Evolutionary conservation across 805 yeast genomes (phyloP).

Genomic region (Pichia rugopelliculosa): DNA sequence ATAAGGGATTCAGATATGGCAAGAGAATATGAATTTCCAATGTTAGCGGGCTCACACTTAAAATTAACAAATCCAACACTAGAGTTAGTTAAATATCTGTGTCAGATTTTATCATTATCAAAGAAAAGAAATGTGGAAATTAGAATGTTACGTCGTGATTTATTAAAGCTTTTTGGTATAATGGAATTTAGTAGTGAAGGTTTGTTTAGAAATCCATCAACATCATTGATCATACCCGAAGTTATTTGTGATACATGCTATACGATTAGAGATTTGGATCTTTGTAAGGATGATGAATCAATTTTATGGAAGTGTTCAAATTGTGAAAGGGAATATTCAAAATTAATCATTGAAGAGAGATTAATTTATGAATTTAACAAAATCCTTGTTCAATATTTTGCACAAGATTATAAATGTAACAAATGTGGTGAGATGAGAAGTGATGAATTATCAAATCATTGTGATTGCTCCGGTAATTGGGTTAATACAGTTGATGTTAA

Average conservation of each 20-base stretch:
- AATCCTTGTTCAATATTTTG: slow-evolving; percentile 49
- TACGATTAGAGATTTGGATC: slow-evolving; percentile 65
- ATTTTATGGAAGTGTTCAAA: slow-evolving; percentile 54
- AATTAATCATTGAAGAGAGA: slow-evolving; percentile 69
- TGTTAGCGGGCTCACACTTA: slow-evolving; percentile 65
- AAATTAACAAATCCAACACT: slow-evolving; percentile 61
- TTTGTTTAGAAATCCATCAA: slow-evolving; percentile 65
- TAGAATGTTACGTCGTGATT: slow-evolving; percentile 63
- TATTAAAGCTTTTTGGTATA: slow-evolving; percentile 66
- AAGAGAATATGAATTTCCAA: slow-evolving; percentile 65
- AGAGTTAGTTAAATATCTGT: slow-evolving; percentile 68
- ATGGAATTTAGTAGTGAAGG: slow-evolving; percentile 80
- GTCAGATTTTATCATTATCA: slow-evolving; percentile 67
- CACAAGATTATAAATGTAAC: slow-evolving; percentile 75
- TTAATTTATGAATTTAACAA: slow-evolving; percentile 58
- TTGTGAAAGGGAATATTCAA: slow-evolving; percentile 60
- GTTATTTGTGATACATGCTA: slow-evolving; percentile 78
- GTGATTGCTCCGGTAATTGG: slow-evolving; percentile 90
- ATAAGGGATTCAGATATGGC: slow-evolving; percentile 57
- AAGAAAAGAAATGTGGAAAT: slow-evolving; percentile 61
- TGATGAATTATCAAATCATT: slow-evolving; percentile 63
- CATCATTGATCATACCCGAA: slow-evolving; percentile 57
- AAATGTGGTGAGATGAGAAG: slow-evolving; percentile 67
- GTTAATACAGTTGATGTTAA: slow-evolving; percentile 42
- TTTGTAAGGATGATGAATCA: slow-evolving; percentile 59